Conservation (phyloP, 257 asterid species). For the Anisodus acutangulus region DNA sequence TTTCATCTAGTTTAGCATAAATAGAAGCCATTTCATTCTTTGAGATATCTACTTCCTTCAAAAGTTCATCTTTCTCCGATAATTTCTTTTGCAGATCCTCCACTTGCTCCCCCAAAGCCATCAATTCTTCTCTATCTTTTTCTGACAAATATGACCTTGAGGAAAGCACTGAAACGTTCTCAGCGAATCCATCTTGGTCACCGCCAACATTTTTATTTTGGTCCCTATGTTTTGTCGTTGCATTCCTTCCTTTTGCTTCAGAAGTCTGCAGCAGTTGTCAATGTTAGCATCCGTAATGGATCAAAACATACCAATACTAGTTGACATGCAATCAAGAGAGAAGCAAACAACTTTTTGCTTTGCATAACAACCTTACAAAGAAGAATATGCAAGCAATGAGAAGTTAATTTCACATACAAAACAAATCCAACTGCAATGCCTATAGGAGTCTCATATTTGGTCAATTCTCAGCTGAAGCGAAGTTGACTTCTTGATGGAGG, state of each 20-base stretch:
- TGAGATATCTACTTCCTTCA: slow-evolving; percentile 65
- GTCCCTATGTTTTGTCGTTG: slow-evolving; percentile 59
- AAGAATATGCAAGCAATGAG: neutral
- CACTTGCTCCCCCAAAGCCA: slow-evolving; percentile 65
- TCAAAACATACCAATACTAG: slow-evolving; percentile 6
- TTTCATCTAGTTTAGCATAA: slow-evolving; percentile 52
- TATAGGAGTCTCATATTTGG: neutral
- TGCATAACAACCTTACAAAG: slow-evolving; percentile 9
- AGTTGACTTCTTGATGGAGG: neutral
- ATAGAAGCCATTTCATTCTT: slow-evolving; percentile 64
- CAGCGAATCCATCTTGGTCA: slow-evolving; percentile 54
- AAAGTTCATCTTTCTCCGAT: slow-evolving; percentile 80
- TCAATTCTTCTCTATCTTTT: slow-evolving; percentile 84
- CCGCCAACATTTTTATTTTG: slow-evolving; percentile 42
- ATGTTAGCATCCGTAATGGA: slow-evolving; percentile 32
- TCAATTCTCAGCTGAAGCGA: neutral
- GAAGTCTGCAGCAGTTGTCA: slow-evolving; percentile 56
- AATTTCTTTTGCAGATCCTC: slow-evolving; percentile 71
- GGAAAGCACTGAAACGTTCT: slow-evolving; percentile 55
- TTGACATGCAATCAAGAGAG: neutral
- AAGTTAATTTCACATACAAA: neutral
- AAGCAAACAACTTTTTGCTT: slow-evolving; percentile 3
- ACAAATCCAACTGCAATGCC: neutral
- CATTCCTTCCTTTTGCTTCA: slow-evolving; percentile 53
- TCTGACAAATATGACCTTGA: slow-evolving; percentile 61